Evolutionary conservation across 1,139 yeast genomes (phyloP), one percentile per base, ranked within the genome.

Genomic region (Debaryomyces nepalensis): DNA sequence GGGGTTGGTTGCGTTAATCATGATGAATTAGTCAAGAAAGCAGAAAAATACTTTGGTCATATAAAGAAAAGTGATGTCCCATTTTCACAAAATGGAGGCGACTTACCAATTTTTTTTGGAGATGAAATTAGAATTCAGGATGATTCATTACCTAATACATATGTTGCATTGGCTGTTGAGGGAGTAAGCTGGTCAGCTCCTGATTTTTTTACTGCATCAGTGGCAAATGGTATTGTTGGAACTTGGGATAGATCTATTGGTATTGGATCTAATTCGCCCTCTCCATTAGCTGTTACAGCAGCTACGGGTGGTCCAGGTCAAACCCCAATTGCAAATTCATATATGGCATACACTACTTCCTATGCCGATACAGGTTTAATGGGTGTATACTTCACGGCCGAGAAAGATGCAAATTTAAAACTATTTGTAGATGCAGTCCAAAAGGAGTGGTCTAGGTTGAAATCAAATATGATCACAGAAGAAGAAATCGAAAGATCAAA

Each of bases 121-220:
- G 93, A 91, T 44, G 98, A 93, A 64, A 81, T 87, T 43, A 82
- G 91, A 54, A 78, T 90, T 44, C 84, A 86, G 54, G 97, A 93
- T 55, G 82, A 81, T 50, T 73, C 95, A 1, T 69, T 93, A 60
- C 97, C 97, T 19, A 84, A 84, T 6, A 91, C 97, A 2, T 95
- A 93, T 66, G 82, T 90, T 44, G 99, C 97, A 5, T 69, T 93
- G 48, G 95, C 97, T 9, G 85, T 93, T n/a, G 99, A 93, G 69
- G 98, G 99, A 55, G 97, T 91, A 20, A 85, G 96, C 37, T 93
- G 99, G 99, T 85, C 88, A 24, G 89, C 95, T 4, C 91, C 95
- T 6, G 98, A 93, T 63, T 93, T 91, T 68, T 91, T 90, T 71
- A 87, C 95, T 21, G 97, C 97, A 2, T 77, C 95, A 16, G 96